Evolutionary conservation across 305 asterid species (phyloP), one percentile per base, ranked within the genome.

Genomic region (Solanum hybrid): DNA sequence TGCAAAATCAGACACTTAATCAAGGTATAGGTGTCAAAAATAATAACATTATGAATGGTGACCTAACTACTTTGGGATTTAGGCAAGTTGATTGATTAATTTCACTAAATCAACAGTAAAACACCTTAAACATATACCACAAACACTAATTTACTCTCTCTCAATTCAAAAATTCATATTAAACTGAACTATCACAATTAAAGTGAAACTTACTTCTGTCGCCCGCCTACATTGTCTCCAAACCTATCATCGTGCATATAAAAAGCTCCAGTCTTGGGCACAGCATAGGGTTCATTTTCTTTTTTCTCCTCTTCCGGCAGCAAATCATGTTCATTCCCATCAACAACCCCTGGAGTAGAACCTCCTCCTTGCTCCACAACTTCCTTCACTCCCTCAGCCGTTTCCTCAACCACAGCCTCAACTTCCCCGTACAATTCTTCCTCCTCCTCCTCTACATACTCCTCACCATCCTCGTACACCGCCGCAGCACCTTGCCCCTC

Each of bases 191-290:
- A 7, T 7, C 37, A 3, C 6, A 73, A 73, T 7, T 73, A 6
- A 31, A 75, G 38, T 75, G 24, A 45, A 12, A 78, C 15, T 27
- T 95, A 97, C 99, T 99, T 95, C 91, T 95, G 79, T 77, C 96
- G 91, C 38, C 98, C 98, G 72, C 95, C 96, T 2, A 94, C 94
- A 93, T 91, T 94, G 92, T 96, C 98, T 86, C 96, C 94, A 90
- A 97, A 97, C 89, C 99, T 92, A 90, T 97, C 99, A 93, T 97
- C 99, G 22, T 97, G 99, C 99, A 97, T 97, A 91, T 97, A 97
- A 91, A 97, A 97, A 7, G 99, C 98, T 88, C 99, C 99, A 1
- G 98, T 98, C 10, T 98, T 97, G 4, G 99, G 99, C 92, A 97
- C 99, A 76, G 99, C 94, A 92, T 89, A 97, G n/a, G 99, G 98